Evolutionary conservation across 208 protist genomes (phyloP), one percentile per base, ranked within the genome.

Genomic region (Lotmaria passim): DNA sequence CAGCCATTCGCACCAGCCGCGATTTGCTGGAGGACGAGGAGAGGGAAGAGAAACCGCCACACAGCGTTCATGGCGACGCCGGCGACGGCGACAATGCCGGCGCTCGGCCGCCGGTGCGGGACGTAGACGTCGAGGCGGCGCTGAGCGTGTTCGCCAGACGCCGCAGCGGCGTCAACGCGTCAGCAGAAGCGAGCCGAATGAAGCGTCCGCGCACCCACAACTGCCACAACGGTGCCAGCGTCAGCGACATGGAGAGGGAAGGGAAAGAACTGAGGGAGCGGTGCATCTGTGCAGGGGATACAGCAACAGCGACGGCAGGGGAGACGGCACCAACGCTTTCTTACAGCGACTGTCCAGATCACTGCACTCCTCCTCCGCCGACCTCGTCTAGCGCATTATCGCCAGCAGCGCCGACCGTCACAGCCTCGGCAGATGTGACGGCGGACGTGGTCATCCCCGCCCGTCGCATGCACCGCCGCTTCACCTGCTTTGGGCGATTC

Each of bases 401-500:
- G 39, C 33, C 59, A 56, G 26, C 21, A 39, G 34, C n/a, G 15
- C n/a, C n/a, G n/a, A n/a, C n/a, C n/a, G n/a, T n/a, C n/a, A n/a
- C n/a, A n/a, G 56, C 26, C 5, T 28, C 51, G 4, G 34, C 47
- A 15, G 65, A 68, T 46, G 60, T 62, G 17, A 44, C 8, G 31
- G 58, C 39, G 15, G 62, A 74, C 47, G 51, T 72, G 3, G 34
- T 69, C 7, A 43, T 75, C 15, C 70, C 70, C 1, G 14, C 30
- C 19, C 64, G 67, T 15, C 71, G 82, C 52, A 24, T 80, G 58
- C 82, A 91, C 52, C 83, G 89, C 36, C 77, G 79, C 55, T 90
- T 86, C 52, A 75, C 83, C 23, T 87, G 83, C 52, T 89, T 94
- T 36, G 88, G 88, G 7, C 75, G 78, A n/a, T 93, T 85, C 55